Percentiles rank a stretch among this genome's conserved stretches.
These are phyloP conservation scores for Colletotrichum falcatum DNA, from an alignment of 2,329 filamentous ascomycete species.

Conservation along the genomic window DNA sequence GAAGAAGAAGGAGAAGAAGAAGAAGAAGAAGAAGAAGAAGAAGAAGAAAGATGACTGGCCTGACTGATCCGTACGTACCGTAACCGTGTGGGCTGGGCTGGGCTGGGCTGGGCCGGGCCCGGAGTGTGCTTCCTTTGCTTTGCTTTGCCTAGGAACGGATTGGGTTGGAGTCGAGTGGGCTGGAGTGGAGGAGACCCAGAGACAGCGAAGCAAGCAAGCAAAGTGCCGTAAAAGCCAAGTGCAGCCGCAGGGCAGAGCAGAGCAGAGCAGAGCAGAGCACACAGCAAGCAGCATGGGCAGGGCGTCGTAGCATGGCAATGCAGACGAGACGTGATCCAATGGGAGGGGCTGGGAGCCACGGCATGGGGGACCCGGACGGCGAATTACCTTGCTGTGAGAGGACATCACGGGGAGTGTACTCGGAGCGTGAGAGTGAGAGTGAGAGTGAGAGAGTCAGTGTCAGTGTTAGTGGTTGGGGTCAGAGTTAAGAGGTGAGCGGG, in stretches of 20 bases:
- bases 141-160: not conserved
- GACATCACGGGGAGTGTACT: constrained; percentile 4
- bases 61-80: not conserved
- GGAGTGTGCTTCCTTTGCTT: constrained; percentile 6
- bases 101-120: not conserved
- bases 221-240: constrained; percentile 20
- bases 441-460: constrained; percentile 14
- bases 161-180: not conserved
- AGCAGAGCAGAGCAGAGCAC: too few relatives aligned
- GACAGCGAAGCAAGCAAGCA: constrained; percentile 28
- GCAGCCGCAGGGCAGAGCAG: constrained; percentile 4
- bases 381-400: not conserved
- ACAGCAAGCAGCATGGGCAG: constrained; percentile 10
- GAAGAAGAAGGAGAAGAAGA: too few relatives aligned
- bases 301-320: constrained; percentile 17
- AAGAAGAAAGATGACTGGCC: not conserved
- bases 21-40: too few relatives aligned
- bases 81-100: not conserved
- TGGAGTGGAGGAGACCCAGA: not conserved
- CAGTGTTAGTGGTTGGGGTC: not conserved
- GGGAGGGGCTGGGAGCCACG: constrained; percentile 13
- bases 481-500: constrained; percentile 13
- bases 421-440: too few relatives aligned
- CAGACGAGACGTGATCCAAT: constrained; percentile 18
- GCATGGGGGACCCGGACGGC: constrained; percentile 4